Evolutionary conservation across 257 asterid genomes (phyloP).

Genomic region (Solanum gandarillasii): DNA sequence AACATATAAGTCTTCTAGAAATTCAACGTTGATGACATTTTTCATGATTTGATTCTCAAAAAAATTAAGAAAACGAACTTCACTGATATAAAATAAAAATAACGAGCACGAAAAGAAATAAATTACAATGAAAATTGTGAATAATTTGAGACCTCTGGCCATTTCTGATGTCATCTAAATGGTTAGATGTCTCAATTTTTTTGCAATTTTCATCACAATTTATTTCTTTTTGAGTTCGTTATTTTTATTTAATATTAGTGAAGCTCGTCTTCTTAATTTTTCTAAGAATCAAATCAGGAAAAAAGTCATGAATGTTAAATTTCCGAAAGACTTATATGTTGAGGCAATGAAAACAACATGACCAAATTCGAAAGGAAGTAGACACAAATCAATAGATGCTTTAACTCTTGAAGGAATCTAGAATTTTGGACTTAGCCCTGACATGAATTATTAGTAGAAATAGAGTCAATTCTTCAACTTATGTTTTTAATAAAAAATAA

Average conservation of each 20-base stretch:
- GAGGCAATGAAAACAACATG: slow-evolving; percentile 11
- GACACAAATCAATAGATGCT: not conserved
- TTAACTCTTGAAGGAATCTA: not conserved
- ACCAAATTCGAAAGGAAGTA: not conserved
- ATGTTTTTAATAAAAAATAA: not conserved
- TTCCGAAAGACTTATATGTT: not conserved
- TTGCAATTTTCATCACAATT: too few relatives aligned
- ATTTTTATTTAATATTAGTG: not conserved
- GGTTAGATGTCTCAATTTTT: not conserved
- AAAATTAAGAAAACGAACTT: too few relatives aligned
- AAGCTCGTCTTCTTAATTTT: slow-evolving; percentile 4
- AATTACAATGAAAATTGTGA: too few relatives aligned
- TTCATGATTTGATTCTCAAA: not conserved
- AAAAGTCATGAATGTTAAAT: not conserved
- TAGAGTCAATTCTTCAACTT: not conserved
- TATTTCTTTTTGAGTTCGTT: not conserved
- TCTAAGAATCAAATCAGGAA: not conserved
- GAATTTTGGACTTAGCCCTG: slow-evolving; percentile 18
- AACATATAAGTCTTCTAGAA: not conserved
- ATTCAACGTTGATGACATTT: not conserved
- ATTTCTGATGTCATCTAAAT: too few relatives aligned
- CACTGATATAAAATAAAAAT: not conserved
- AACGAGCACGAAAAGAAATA: not conserved
- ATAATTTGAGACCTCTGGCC: not conserved
- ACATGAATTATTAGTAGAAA: not conserved